Conservation (phyloP, 331 rosid species). For the Malus hybrid region DNA sequence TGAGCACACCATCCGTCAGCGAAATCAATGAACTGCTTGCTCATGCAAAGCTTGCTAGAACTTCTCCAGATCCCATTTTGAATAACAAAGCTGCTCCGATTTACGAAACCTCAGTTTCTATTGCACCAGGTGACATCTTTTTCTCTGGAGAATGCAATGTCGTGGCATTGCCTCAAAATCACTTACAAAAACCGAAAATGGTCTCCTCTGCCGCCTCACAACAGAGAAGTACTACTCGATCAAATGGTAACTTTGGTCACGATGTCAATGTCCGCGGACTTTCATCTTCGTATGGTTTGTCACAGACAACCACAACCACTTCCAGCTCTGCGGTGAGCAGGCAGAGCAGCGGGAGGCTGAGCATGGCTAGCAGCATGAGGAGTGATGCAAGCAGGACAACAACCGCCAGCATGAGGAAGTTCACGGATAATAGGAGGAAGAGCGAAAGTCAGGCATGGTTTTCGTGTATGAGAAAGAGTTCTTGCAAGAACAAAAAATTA, state of each 20-base stretch:
- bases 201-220: constrained; percentile 18
- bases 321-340: constrained; percentile 40
- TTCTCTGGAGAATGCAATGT: constrained; percentile 56
- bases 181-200: constrained; percentile 15
- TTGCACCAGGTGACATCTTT: constrained; percentile 71
- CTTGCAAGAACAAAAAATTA: constrained; percentile 37
- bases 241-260: constrained; percentile 18
- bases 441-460: constrained; percentile 53
- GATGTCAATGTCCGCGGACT: constrained; percentile 13
- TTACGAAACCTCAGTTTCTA: constrained; percentile 46
- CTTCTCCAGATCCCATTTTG: background rate
- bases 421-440: constrained; percentile 45
- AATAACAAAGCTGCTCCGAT: constrained; percentile 7
- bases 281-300: constrained; percentile 25
- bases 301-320: constrained; percentile 20
- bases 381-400: constrained; percentile 49
- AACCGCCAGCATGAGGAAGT: constrained; percentile 48
- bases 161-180: constrained; percentile 22
- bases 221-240: constrained; percentile 7
- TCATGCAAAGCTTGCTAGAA: constrained; percentile 29
- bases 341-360: constrained; percentile 29
- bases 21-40: constrained; percentile 64
- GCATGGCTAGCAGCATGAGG: constrained; percentile 26
- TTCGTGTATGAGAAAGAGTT: constrained; percentile 59
- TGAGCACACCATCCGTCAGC: constrained; percentile 33